Conservation (phyloP, 2,329 filamentous ascomycete species). For the Talaromyces marneffei region DNA sequence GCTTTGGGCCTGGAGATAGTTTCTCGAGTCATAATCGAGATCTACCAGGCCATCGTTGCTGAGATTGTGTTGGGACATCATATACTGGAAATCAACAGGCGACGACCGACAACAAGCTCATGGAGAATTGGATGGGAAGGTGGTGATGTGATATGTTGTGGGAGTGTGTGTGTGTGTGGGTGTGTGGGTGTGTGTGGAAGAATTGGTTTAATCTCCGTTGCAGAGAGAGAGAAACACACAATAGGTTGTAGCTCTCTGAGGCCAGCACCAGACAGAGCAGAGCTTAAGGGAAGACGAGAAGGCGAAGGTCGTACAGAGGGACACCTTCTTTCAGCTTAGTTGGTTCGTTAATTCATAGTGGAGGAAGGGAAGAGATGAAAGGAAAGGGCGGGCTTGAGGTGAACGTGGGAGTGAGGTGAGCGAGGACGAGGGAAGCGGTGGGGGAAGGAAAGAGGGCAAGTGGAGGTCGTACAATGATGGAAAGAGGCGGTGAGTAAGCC, state of each 20-base stretch:
- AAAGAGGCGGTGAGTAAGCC: slow-evolving; percentile 40
- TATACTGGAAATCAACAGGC: slow-evolving; percentile 14
- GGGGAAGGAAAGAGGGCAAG: slow-evolving; percentile 19
- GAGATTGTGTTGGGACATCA: slow-evolving; percentile 43
- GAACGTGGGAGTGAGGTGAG: slow-evolving; percentile 22
- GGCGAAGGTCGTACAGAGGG: background rate
- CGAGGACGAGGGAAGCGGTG: slow-evolving; percentile 34
- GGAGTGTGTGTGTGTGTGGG: background rate
- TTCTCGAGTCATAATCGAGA: slow-evolving; percentile 45
- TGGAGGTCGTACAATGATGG: slow-evolving; percentile 13
- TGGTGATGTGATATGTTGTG: slow-evolving; percentile 1
- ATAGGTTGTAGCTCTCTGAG: slow-evolving; percentile 3
- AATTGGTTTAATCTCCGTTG: background rate
- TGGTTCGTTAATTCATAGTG: background rate
- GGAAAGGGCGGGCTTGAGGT: slow-evolving; percentile 7
- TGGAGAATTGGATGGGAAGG: background rate
- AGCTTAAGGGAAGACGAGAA: background rate
- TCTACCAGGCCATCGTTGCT: slow-evolving; percentile 41
- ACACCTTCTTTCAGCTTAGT: background rate
- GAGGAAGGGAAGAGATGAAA: slow-evolving; percentile 22
- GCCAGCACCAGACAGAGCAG: background rate
- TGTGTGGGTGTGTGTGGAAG: slow-evolving; percentile 18
- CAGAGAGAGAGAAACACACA: background rate
- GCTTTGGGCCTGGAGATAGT: slow-evolving; percentile 38
- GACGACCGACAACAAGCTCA: background rate